Base-by-base conservation (phyloP, 768 basidiomycete species). In the Trametes elegans region DNA sequence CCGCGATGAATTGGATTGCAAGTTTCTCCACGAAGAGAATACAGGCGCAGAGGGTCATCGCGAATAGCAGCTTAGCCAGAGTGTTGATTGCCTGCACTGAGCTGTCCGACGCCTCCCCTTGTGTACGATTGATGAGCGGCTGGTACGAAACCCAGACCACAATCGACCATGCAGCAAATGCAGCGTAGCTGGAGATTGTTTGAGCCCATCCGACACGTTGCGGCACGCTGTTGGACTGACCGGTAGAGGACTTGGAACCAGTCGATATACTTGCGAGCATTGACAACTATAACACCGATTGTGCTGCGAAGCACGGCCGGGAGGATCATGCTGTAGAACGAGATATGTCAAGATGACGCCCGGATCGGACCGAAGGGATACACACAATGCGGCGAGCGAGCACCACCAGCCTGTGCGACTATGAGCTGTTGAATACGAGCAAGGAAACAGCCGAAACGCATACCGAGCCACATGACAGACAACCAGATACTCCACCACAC, bases 401-500 rank as follows among this genome's bases (percentile, higher is more conserved):
- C 73, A 81, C 91, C 90, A 94, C 87, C 89, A 94, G 16, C 88
- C 85, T 34, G n/a, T 38, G 34, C 26, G 28, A 58, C 26, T 7
- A 13, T 47, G 27, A 59, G n/a, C 5, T 27, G 32, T 32, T 29
- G n/a, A 39, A 18, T 14, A 38, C 39, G 49, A 50, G 3, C 26
- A 54, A 49, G 24, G 55, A 26, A 14, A 36, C 24, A 10, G 6
- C 10, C 5, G n/a, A 24, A 29, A 18, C 6, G 66, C 76, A 40
- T 61, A 84, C 87, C 88, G 66, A 70, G 81, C 93, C 93, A 96
- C 5, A 81, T 72, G 28, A 94, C 81, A 34, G 78, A 81, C 26
- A 93, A 71, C 90, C 91, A 96, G 53, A 92, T 84, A 55, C 85
- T 88, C 90, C 90, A 93, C 81, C 83, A 90, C 6, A 88, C 49